Percentiles rank a stretch among this genome's conserved stretches.
These are phyloP conservation scores for Microthlaspi erraticum DNA, from an alignment of 345 rosid species.

Conservation along the genomic window DNA sequence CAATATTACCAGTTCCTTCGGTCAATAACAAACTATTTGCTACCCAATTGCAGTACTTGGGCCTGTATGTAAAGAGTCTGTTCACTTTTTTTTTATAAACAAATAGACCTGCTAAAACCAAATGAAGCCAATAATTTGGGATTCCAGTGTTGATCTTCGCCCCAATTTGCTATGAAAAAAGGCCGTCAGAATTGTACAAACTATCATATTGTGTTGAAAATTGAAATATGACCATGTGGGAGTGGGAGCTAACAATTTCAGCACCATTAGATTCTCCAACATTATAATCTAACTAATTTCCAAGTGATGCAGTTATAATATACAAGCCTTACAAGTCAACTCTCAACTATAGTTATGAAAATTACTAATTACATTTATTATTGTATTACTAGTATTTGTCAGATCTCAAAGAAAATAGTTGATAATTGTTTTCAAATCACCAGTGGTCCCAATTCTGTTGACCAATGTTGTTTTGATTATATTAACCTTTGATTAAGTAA, in stretches of 20 bases:
- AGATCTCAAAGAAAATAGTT: slow-evolving; percentile 17
- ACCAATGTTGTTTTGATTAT: slow-evolving; percentile 34
- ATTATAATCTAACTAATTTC: neutral
- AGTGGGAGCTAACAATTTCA: slow-evolving; percentile 29
- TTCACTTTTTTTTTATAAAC: neutral
- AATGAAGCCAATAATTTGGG: too few species aligned
- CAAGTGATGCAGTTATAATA: neutral
- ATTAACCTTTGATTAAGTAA: slow-evolving; percentile 28
- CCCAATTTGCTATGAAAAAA: neutral
- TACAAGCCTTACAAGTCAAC: slow-evolving; percentile 32
- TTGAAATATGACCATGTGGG: slow-evolving; percentile 32
- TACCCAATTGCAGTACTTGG: neutral
- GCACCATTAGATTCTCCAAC: slow-evolving; percentile 43
- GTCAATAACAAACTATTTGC: neutral
- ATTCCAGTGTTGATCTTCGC: too few species aligned
- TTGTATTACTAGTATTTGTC: slow-evolving; percentile 6
- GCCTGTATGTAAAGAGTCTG: neutral
- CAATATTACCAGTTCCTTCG: neutral
- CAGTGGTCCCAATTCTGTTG: slow-evolving; percentile 32
- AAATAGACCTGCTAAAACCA: neutral
- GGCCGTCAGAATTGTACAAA: neutral
- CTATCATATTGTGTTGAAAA: slow-evolving; percentile 12
- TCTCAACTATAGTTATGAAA: slow-evolving; percentile 7
- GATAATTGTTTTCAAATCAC: neutral
- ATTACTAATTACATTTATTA: neutral